Base-by-base conservation (phyloP, 352 stramenopile genomes). In the Globisporangium uncinulatum region DNA sequence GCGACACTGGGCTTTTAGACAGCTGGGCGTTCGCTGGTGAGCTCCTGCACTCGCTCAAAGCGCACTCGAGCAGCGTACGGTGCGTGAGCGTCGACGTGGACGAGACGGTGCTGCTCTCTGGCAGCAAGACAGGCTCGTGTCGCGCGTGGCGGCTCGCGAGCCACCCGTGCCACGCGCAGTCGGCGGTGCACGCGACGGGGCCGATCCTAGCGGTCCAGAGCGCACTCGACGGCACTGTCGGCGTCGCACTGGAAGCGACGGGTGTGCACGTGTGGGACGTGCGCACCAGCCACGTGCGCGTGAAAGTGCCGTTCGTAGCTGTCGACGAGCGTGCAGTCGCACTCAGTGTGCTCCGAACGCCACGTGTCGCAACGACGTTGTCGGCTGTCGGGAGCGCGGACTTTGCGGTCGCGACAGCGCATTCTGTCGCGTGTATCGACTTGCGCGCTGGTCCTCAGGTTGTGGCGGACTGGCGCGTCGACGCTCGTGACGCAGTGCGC, bases 121-220 rank as follows among this genome's bases (percentile, higher is more conserved):
- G 75, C n/a, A 89, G 76, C 48, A 87, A 86, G 45, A 83, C 84
- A 20, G 79, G 79, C n/a, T 84, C 77, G 1, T 89, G 82, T 47
- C 75, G 82, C 6, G 74, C 74, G 8, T 92, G 82, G 82, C 63
- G 79, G n/a, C 68, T 92, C 10, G 65, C 74, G 6, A 71, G 57
- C 15, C 79, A 86, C 32, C 81, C 81, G 1, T 70, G 56, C 17
- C 37, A 63, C 13, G 39, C 69, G 1, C 54, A 61, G 5, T 59
- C 61, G 2, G 64, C 62, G 0, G 56, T 83, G 13, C 63, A 78
- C 46, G 62, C 66, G 5, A 61, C 59, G 19, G 63, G 61, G 4
- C 56, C 73, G 0, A 41, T 79, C 20, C 34, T 70, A 0, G 64
- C 56, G 0, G 59, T 74, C 13, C 51, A 67, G 4, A 69, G 57